Evolutionary conservation across 1,284 basidiomycete genomes (phyloP).

Genomic region (Boletus mariae): DNA sequence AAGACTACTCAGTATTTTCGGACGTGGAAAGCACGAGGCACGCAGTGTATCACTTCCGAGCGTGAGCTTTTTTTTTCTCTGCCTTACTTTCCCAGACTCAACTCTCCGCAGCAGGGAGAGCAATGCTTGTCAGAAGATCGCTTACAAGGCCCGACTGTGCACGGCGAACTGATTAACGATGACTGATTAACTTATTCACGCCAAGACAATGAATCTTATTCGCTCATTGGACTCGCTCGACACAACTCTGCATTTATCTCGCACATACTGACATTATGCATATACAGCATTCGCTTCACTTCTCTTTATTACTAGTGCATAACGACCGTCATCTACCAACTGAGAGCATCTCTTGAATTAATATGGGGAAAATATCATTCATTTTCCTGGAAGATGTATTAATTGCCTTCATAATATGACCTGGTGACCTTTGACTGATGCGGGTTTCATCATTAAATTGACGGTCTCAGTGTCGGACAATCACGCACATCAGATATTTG

Average conservation of each 20-base stretch:
- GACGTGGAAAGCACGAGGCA: conserved; percentile 22
- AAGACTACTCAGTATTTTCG: conserved; percentile 27
- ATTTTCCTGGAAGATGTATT: no score
- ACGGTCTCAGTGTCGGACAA: no score
- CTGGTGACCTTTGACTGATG: no score
- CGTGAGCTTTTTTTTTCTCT: conserved; percentile 16
- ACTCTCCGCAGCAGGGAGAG: conserved; percentile 6
- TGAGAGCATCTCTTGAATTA: no score
- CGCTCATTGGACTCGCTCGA: conserved; percentile 2
- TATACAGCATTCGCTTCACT: neutral
- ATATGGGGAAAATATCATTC: no score
- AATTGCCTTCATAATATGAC: no score
- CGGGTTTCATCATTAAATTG: no score
- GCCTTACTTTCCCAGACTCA: neutral
- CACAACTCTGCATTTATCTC: neutral
- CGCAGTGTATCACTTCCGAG: conserved; percentile 1
- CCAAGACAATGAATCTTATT: neutral
- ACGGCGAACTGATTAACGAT: conserved; percentile 7
- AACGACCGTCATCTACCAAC: neutral
- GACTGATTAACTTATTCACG: conserved; percentile 9
- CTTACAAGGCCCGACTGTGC: conserved; percentile 1
- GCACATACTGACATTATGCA: neutral
- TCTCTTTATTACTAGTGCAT: neutral
- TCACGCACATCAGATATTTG: neutral
- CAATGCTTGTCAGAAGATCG: conserved; percentile 7